phyloP scores from a whole-genome alignment of 352 stramenopile species.

The Phytophthora litchii region DNA sequence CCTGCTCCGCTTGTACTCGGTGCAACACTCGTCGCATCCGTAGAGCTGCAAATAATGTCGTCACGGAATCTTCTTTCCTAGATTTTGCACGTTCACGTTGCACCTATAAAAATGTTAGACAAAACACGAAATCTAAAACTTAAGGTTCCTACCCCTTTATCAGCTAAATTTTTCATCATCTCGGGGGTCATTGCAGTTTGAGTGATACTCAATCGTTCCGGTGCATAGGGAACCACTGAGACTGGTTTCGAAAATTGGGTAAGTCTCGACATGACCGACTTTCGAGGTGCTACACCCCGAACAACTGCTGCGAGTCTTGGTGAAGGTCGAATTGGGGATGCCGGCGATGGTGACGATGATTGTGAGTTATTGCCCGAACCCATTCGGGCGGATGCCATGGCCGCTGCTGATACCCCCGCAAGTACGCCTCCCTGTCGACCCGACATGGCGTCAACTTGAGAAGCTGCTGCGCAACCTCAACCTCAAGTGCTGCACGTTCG shows the following conservation, averaged over 20 bases:
- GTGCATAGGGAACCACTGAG: constrained; percentile 67
- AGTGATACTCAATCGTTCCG: constrained; percentile 70
- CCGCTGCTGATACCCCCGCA: constrained; percentile 20
- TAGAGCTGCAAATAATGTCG: constrained; percentile 69
- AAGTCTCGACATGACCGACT: constrained; percentile 58
- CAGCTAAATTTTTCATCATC: constrained; percentile 46
- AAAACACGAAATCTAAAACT: not conserved
- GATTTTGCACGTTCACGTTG: constrained; percentile 1
- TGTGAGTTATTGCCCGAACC: not conserved
- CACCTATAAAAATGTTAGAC: not conserved
- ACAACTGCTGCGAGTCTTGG: constrained; percentile 26
- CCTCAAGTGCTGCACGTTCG: no score
- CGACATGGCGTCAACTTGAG: constrained; percentile 13
- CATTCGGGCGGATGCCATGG: constrained; percentile 19
- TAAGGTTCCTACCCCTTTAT: constrained; percentile 38
- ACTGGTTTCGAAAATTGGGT: constrained; percentile 51
- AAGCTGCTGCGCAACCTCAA: no score
- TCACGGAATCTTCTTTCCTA: constrained; percentile 38
- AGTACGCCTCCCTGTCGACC: constrained; percentile 25
- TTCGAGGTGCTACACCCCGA: constrained; percentile 32
- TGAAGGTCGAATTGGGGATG: constrained; percentile 2
- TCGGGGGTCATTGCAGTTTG: constrained; percentile 53
- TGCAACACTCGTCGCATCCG: constrained; percentile 59
- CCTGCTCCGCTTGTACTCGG: constrained; percentile 30
- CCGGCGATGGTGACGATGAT: not conserved